Evolutionary conservation across 257 asterid genomes (phyloP).

Genomic region (Ocimum tenuiflorum): DNA sequence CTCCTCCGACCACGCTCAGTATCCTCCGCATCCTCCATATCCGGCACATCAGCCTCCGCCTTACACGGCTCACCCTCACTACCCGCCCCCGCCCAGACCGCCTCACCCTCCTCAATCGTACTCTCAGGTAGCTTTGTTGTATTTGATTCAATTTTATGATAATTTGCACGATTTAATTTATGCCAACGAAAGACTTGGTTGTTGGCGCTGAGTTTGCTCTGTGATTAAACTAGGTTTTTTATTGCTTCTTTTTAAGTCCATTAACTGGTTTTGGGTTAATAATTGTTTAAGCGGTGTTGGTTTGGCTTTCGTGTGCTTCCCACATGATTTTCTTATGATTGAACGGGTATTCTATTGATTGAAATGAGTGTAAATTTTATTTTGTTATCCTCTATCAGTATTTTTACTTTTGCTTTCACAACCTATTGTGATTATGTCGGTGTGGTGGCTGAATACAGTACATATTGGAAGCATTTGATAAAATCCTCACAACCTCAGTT

Average conservation of each 20-base stretch:
- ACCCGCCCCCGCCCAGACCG: slow-evolving; percentile 56
- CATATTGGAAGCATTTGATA: background rate
- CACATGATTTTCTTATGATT: background rate
- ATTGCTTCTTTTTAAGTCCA: background rate
- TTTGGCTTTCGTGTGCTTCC: slow-evolving; percentile 12
- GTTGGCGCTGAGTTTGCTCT: background rate
- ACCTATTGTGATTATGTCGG: background rate
- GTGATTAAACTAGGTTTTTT: slow-evolving; percentile 13
- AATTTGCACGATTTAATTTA: background rate
- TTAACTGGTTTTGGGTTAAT: background rate
- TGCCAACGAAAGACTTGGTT: background rate
- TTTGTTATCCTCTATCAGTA: background rate
- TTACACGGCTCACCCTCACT: slow-evolving; percentile 38
- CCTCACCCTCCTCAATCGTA: slow-evolving; percentile 46
- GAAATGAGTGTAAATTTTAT: background rate
- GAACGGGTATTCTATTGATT: background rate
- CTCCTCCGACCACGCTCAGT: slow-evolving; percentile 33
- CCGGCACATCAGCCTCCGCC: slow-evolving; percentile 45
- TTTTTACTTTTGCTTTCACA: background rate
- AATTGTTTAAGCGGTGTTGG: background rate
- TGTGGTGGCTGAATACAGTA: background rate
- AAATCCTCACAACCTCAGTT: background rate
- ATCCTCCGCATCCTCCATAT: slow-evolving; percentile 35
- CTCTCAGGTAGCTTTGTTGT: slow-evolving; percentile 33
- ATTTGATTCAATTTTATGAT: background rate